phyloP scores from a whole-genome alignment of 1,284 basidiomycete genomes.

The Pseudozyma thailandica region DNA sequence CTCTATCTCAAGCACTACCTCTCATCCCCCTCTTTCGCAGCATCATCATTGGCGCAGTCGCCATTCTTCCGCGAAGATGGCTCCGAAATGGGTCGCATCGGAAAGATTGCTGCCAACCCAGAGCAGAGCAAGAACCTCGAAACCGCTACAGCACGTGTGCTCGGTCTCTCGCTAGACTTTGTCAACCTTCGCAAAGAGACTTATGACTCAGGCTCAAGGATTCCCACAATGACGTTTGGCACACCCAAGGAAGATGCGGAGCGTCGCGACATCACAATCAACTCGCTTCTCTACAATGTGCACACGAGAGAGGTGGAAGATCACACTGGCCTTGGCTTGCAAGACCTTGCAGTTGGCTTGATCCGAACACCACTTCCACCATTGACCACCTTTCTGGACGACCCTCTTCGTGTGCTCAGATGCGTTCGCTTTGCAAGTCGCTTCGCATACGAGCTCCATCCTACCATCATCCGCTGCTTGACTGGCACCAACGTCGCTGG shows the following conservation, averaged over 20 bases:
- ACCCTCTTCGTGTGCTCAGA: constrained; percentile 89
- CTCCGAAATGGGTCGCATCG: constrained; percentile 68
- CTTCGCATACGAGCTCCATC: constrained; percentile 84
- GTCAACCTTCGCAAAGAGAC: constrained; percentile 90
- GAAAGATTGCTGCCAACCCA: constrained; percentile 91
- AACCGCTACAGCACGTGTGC: constrained; percentile 87
- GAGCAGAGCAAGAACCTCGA: constrained; percentile 98
- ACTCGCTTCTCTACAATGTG: constrained; percentile 95
- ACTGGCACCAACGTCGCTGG: constrained; percentile 18
- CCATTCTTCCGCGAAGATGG: constrained; percentile 62
- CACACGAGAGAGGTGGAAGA: constrained; percentile 91
- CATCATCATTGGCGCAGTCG: constrained; percentile 69
- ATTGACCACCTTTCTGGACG: constrained; percentile 88
- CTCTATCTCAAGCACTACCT: constrained; percentile 80
- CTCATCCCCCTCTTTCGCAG: constrained; percentile 68
- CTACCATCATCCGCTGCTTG: constrained; percentile 72
- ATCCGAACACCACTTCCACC: constrained; percentile 91
- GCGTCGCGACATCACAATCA: constrained; percentile 93
- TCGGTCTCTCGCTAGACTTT: constrained; percentile 89
- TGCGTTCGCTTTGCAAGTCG: constrained; percentile 91
- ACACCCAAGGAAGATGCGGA: constrained; percentile 92
- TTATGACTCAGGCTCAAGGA: constrained; percentile 87
- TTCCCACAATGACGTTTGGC: constrained; percentile 87
- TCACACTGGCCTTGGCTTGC: constrained; percentile 81
- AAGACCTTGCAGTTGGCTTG: constrained; percentile 81